A percentile compares a stretch with the other conserved stretches of the same genome.
These are phyloP conservation scores for Isoetes engelmannii DNA, from an alignment of 83 land plant genomes.

Conservation along the genomic window DNA sequence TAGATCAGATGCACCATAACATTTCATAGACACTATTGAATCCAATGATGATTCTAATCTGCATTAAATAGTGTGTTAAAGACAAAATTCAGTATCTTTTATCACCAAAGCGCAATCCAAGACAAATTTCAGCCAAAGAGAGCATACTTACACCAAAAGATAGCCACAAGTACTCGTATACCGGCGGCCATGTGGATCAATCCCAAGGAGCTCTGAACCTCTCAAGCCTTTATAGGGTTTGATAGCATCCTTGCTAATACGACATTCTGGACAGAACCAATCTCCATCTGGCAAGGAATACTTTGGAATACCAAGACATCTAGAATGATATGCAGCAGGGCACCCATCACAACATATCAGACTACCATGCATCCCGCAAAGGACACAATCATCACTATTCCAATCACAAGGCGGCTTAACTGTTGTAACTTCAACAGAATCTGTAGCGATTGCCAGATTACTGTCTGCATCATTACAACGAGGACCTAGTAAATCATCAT, in stretches of 20 bases:
- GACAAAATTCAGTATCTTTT: no score
- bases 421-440: constrained; percentile 13
- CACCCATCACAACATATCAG: constrained; percentile 97
- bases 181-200: constrained; percentile 63
- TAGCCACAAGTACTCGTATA: constrained; percentile 55
- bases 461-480: constrained; percentile 8
- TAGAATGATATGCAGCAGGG: constrained; percentile 92
- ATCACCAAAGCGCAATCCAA: neutral
- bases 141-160: constrained; percentile 71
- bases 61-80: no score
- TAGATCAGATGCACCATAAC: neutral
- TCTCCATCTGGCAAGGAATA: constrained; percentile 76
- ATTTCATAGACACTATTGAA: neutral
- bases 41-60: no score
- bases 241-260: constrained; percentile 28
- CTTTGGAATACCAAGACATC: constrained; percentile 73
- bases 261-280: constrained; percentile 95
- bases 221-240: constrained; percentile 35
- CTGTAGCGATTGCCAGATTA: constrained; percentile 7
- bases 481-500: neutral
- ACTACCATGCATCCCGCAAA: constrained; percentile 94
- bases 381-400: constrained; percentile 85
- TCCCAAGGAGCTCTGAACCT: constrained; percentile 62
- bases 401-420: constrained; percentile 27
- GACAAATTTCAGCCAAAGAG: neutral